Evolutionary conservation across 192 early-diverging fungal genomes (phyloP).

Genomic region (Podila clonocystis): DNA sequence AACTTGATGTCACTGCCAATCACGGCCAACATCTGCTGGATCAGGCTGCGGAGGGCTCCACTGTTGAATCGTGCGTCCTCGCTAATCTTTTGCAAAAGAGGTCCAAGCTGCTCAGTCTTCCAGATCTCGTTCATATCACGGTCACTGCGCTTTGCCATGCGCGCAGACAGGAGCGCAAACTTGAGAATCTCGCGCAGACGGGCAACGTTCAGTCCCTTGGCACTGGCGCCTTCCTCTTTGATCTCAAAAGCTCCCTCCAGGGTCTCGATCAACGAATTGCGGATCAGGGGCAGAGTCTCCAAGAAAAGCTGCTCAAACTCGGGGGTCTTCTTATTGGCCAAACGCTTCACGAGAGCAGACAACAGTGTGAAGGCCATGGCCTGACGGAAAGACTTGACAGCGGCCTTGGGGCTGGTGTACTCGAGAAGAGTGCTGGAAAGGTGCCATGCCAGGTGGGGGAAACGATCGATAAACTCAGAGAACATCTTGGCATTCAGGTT

Average conservation of each 20-base stretch:
- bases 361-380: constrained; percentile 65
- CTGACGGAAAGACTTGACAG: constrained; percentile 73
- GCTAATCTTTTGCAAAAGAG: constrained; percentile 40
- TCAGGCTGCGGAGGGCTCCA: constrained; percentile 48
- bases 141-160: constrained; percentile 52
- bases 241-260: constrained; percentile 44
- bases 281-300: constrained; percentile 45
- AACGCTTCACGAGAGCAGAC: constrained; percentile 52
- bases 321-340: constrained; percentile 48
- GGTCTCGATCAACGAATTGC: constrained; percentile 51
- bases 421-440: constrained; percentile 65
- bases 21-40: constrained; percentile 48
- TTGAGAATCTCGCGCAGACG: constrained; percentile 53
- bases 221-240: constrained; percentile 1
- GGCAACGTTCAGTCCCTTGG: constrained; percentile 49
- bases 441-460: constrained; percentile 68
- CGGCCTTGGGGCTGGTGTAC: constrained; percentile 59
- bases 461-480: constrained; percentile 67
- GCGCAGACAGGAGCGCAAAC: constrained; percentile 47
- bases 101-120: constrained; percentile 48
- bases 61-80: constrained; percentile 46
- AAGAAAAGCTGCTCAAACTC: constrained; percentile 50
- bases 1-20: constrained; percentile 53
- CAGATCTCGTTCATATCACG: constrained; percentile 33
- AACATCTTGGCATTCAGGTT: constrained; percentile 78